Conservation (phyloP, 139 green algal genomes). For the Tetradesmus lagerheimii region DNA sequence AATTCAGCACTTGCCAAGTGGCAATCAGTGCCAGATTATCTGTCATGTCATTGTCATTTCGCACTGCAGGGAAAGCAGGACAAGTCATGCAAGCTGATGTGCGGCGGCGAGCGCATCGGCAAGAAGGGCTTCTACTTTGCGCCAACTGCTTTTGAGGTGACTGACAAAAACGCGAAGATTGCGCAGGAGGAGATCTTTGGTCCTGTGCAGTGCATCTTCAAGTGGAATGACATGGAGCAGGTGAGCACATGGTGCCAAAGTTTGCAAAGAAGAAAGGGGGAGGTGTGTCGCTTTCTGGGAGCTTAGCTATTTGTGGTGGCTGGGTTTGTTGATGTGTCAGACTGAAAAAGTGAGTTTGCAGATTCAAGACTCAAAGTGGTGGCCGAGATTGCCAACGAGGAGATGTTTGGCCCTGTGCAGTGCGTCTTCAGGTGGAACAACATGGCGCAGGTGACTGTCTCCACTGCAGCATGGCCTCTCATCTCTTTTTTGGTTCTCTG, state of each 20-base stretch:
- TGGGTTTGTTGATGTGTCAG: too few species aligned
- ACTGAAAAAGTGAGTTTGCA: too few species aligned
- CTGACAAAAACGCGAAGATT: constrained; percentile 43
- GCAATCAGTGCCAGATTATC: too few species aligned
- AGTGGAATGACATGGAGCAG: constrained; percentile 27
- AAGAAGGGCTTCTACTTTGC: constrained; percentile 75
- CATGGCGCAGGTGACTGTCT: neutral
- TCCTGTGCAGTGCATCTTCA: constrained; percentile 53
- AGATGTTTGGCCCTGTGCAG: constrained; percentile 56
- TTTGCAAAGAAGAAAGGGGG: too few species aligned
- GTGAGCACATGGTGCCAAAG: too few species aligned
- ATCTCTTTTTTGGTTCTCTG: too few species aligned
- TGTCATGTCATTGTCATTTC: too few species aligned
- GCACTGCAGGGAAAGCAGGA: constrained; percentile 59
- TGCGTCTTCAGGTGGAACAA: constrained; percentile 52
- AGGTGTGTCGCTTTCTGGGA: too few species aligned
- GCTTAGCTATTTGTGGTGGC: too few species aligned
- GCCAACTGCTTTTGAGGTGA: constrained; percentile 53
- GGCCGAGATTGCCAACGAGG: constrained; percentile 49
- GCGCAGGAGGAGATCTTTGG: constrained; percentile 55
- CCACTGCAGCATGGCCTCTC: too few species aligned
- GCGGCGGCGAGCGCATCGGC: constrained; percentile 59
- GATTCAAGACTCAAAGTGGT: too few species aligned
- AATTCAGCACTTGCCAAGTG: too few species aligned
- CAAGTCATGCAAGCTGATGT: constrained; percentile 58